Conservation (phyloP, 768 basidiomycete genomes). For the Leucocoprinus sp. region DNA sequence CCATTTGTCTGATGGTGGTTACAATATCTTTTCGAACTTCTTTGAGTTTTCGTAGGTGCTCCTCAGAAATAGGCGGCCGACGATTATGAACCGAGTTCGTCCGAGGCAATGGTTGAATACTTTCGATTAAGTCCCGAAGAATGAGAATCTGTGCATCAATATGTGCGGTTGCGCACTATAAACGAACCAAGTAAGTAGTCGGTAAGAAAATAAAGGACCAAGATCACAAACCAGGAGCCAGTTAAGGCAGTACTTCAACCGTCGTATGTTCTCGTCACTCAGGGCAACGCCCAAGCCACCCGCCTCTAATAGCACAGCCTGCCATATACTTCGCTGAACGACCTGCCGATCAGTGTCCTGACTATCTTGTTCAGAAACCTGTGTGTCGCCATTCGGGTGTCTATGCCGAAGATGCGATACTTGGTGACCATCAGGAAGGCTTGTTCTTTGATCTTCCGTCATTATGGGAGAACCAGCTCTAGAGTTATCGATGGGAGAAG, state of each 20-base stretch:
- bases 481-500: conserved; percentile 24
- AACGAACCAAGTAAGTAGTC: conserved; percentile 25
- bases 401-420: not conserved
- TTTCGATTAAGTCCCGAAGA: conserved; percentile 75
- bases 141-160: conserved; percentile 84
- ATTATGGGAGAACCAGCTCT: conserved; percentile 20
- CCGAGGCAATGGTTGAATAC: conserved; percentile 46
- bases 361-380: not conserved
- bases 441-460: conserved; percentile 8
- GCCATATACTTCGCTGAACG: conserved; percentile 75
- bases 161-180: conserved; percentile 84
- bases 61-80: conserved; percentile 28
- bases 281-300: conserved; percentile 83
- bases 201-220: not conserved
- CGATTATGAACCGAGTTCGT: conserved; percentile 20
- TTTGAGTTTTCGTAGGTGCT: conserved; percentile 59
- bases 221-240: conserved; percentile 67
- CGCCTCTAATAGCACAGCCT: conserved; percentile 75
- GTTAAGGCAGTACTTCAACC: conserved; percentile 76
- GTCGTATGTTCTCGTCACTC: conserved; percentile 85
- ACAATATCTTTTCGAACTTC: conserved; percentile 77
- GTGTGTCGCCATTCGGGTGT: not conserved
- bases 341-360: conserved; percentile 40
- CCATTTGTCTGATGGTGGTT: conserved; percentile 83
- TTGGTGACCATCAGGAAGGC: not conserved